phyloP scores from a whole-genome alignment of 176 grass and related monocot species.

The Juncus inflexus region DNA sequence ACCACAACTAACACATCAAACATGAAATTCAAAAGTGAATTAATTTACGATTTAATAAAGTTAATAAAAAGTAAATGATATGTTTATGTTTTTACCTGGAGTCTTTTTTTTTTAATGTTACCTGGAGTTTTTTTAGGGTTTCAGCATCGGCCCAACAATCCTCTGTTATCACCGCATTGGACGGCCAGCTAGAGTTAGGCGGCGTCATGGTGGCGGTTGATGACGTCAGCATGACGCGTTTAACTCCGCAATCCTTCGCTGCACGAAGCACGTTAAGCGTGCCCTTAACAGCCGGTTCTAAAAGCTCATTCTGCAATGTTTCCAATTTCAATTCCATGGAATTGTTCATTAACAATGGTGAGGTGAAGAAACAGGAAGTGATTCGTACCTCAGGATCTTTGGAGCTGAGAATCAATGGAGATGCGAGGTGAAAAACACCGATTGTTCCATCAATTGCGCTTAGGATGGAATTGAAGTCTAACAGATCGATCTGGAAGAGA shows the following conservation, averaged over 20 bases:
- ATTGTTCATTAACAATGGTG: background rate
- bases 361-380: background rate
- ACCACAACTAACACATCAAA: constrained; percentile 32
- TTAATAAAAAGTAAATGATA: background rate
- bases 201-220: constrained; percentile 39
- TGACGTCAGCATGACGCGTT: constrained; percentile 41
- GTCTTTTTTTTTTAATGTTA: constrained; percentile 49
- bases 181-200: constrained; percentile 38
- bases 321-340: background rate
- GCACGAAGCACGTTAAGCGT: constrained; percentile 53
- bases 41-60: background rate
- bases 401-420: constrained; percentile 9
- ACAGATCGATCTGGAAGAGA: constrained; percentile 57
- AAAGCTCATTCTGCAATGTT: constrained; percentile 32
- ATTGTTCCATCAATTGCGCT: constrained; percentile 35
- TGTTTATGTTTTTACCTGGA: constrained; percentile 23
- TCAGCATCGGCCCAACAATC: constrained; percentile 60
- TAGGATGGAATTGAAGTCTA: constrained; percentile 31
- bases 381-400: constrained; percentile 45
- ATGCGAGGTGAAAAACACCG: constrained; percentile 63
- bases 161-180: constrained; percentile 27
- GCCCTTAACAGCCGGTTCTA: constrained; percentile 48
- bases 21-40: background rate
- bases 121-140: constrained; percentile 40
- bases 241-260: constrained; percentile 29